Conservation (phyloP, 106 monocot species). For the Amphibolis antarctica region DNA sequence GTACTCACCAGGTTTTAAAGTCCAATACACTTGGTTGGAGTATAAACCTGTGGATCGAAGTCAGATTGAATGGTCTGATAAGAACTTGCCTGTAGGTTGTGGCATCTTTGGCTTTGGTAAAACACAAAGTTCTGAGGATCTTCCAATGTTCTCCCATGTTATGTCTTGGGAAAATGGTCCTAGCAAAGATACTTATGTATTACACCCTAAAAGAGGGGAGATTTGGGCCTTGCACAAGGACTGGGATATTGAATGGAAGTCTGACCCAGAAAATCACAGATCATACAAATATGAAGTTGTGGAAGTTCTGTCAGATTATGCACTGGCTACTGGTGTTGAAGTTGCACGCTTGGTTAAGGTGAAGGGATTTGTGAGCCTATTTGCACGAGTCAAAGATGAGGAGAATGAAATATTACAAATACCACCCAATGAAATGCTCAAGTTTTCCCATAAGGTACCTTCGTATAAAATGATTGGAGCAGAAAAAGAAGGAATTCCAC, state of each 20-base stretch:
- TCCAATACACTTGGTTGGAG: slow-evolving; percentile 51
- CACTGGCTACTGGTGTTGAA: slow-evolving; percentile 12
- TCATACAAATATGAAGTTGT: slow-evolving; percentile 59
- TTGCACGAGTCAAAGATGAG: neutral
- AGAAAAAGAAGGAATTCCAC: slow-evolving; percentile 40
- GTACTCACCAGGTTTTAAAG: slow-evolving; percentile 27
- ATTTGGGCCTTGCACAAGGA: slow-evolving; percentile 66
- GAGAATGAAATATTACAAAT: slow-evolving; percentile 6
- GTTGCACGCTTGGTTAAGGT: slow-evolving; percentile 36
- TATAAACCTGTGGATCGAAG: slow-evolving; percentile 16
- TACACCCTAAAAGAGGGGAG: slow-evolving; percentile 54
- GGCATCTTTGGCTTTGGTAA: slow-evolving; percentile 42
- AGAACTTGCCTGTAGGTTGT: slow-evolving; percentile 38
- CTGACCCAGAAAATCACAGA: slow-evolving; percentile 22
- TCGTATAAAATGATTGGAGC: slow-evolving; percentile 36
- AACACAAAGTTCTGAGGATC: slow-evolving; percentile 13
- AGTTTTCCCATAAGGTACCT: slow-evolving; percentile 54
- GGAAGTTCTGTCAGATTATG: slow-evolving; percentile 45
- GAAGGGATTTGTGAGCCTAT: slow-evolving; percentile 21
- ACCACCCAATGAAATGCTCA: slow-evolving; percentile 24
- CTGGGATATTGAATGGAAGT: slow-evolving; percentile 45
- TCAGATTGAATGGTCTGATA: slow-evolving; percentile 26
- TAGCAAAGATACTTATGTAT: slow-evolving; percentile 26
- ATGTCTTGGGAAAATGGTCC: slow-evolving; percentile 32
- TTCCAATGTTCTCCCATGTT: slow-evolving; percentile 46